Base-by-base conservation (phyloP, 2,329 filamentous ascomycete species). In the Cercospora zeae-maydis region DNA sequence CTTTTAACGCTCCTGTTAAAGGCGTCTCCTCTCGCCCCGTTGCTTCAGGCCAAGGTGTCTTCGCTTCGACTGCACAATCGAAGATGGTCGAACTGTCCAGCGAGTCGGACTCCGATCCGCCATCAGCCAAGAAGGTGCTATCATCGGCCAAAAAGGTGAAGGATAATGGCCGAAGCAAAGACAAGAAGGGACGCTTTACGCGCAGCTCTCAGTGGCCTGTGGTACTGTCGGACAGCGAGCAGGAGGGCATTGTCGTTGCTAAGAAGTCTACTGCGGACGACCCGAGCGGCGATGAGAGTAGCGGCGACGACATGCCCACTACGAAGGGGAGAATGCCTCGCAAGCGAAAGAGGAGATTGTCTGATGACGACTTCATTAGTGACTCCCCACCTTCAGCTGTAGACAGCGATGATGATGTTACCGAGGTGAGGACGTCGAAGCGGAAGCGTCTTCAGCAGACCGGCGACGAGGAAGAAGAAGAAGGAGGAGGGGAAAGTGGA, bases 361-460 rank as follows among this genome's bases (percentile, higher is more conserved):
- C 69, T 13, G 49, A 52, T 21, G 63, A 69, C 49, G 67, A 66
- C 60, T 73, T 73, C 61, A 66, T 74, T 14, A 66, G 59, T 58
- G 51, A 66, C 51, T 68, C 67, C 19, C 63, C 65, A 10, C 63
- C 65, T 16, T n/a, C 51, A 8, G 68, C 65, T 9, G 56, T 64
- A 6, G 69, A 69, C 14, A 74, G 71, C 57, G 74, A 76, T 42
- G 68, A 72, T 21, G 74, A 76, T 36, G 42, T 73, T 1, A 59
- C 73, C 21, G 64, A 71, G 13, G 63, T 67, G 13, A 47, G 51
- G 55, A 47, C 30, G 21, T 55, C 64, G 5, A 63, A 66, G 8
- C 63, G 59, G 36, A 70, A 69, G 53, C 65, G 68, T 9, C 33
- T 57, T 10, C 59, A 65, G 36, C 52, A 49, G 13, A 39, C 54